Conservation (phyloP, 176 grass and related monocot species). For the Pharus latifolius region DNA sequence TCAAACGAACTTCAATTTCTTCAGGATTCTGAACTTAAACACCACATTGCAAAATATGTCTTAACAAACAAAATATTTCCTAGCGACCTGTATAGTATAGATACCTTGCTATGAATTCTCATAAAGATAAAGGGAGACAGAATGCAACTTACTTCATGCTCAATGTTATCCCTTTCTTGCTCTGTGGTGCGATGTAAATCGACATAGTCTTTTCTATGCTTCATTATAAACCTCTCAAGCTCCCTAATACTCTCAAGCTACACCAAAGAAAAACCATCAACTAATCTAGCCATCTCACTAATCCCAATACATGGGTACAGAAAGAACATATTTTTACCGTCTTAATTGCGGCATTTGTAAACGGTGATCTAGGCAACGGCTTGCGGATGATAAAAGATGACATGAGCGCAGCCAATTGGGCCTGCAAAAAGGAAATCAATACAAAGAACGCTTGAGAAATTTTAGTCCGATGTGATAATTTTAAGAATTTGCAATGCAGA, state of each 20-base stretch:
- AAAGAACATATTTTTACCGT: conserved; percentile 34
- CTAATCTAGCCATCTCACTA: neutral
- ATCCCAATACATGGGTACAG: neutral
- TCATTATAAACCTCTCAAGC: conserved; percentile 70
- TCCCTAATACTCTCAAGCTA: conserved; percentile 82
- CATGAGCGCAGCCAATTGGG: conserved; percentile 63
- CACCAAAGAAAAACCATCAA: conserved; percentile 8
- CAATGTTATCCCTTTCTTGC: conserved; percentile 91
- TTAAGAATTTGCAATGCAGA: neutral
- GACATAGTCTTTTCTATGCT: conserved; percentile 82
- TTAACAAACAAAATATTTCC: neutral
- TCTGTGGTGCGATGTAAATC: conserved; percentile 85
- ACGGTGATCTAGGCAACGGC: conserved; percentile 41
- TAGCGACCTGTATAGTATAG: too few relatives aligned
- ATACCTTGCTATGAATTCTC: neutral
- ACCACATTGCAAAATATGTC: too few relatives aligned
- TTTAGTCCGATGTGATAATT: neutral
- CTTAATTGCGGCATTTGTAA: conserved; percentile 74
- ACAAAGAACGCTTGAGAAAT: neutral
- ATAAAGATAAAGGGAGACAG: neutral
- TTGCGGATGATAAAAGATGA: conserved; percentile 90
- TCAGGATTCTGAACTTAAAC: too few relatives aligned
- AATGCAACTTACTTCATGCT: conserved; percentile 68
- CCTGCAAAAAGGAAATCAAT: conserved; percentile 20
- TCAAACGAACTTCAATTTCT: neutral